Evolutionary conservation across 2,329 filamentous ascomycete genomes (phyloP).

Genomic region (Pseudofabraea citricarpa): DNA sequence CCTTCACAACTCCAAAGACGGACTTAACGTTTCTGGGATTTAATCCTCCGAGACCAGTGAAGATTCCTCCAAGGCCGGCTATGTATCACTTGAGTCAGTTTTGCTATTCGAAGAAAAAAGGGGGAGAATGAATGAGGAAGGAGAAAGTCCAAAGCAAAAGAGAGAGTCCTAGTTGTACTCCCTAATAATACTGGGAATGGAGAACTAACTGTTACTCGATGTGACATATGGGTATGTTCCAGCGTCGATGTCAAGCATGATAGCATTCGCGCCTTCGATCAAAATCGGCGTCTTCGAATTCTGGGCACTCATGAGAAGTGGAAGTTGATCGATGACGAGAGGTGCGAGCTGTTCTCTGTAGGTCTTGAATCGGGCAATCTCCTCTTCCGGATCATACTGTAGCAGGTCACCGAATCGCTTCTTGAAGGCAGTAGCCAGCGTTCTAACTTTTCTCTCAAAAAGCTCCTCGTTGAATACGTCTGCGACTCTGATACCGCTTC

Average conservation of each 20-base stretch:
- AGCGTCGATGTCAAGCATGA: constrained; percentile 63
- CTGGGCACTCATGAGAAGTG: constrained; percentile 58
- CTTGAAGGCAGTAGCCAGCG: constrained; percentile 54
- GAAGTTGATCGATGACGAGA: constrained; percentile 59
- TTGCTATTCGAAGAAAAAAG: no score
- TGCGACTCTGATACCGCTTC: constrained; percentile 55
- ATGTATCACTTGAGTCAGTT: no score
- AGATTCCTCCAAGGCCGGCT: no score
- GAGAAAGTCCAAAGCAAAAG: no score
- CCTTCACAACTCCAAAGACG: constrained; percentile 60
- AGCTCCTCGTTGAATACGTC: constrained; percentile 55
- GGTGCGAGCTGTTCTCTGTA: constrained; percentile 52
- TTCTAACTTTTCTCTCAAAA: constrained; percentile 61
- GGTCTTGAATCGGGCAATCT: constrained; percentile 55
- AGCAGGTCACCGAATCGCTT: constrained; percentile 65
- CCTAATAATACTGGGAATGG: no score
- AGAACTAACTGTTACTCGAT: constrained; percentile 59
- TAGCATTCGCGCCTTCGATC: constrained; percentile 63
- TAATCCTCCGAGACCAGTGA: constrained; percentile 54
- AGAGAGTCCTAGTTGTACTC: no score
- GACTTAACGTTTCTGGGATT: constrained; percentile 55
- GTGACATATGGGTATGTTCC: constrained; percentile 52
- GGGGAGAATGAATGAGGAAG: no score
- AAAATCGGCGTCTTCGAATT: constrained; percentile 54
- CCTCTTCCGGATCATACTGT: constrained; percentile 63